Evolutionary conservation across 768 basidiomycete genomes (phyloP).

Genomic region (Kwoniella shandongensis): DNA sequence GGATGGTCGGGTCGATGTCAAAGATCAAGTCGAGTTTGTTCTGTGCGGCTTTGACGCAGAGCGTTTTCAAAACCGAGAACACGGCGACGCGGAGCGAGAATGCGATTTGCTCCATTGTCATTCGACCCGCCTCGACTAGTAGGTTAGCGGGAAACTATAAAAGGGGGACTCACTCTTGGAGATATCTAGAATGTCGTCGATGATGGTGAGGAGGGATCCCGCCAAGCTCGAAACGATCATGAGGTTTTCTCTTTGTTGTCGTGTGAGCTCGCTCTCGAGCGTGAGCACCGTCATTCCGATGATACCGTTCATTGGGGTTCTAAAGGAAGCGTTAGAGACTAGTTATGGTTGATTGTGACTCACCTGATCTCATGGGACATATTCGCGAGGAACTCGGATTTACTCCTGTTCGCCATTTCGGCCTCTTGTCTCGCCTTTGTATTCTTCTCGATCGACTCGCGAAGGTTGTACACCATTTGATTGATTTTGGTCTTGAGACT

Average conservation of each 20-base stretch:
- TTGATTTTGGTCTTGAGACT: constrained; percentile 87
- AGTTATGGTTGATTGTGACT: constrained; percentile 46
- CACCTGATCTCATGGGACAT: constrained; percentile 97
- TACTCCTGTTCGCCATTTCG: constrained; percentile 93
- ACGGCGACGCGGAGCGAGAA: constrained; percentile 96
- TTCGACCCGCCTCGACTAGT: constrained; percentile 93
- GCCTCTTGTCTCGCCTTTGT: constrained; percentile 95
- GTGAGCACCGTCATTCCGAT: constrained; percentile 99
- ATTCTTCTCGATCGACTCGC: constrained; percentile 97
- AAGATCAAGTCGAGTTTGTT: constrained; percentile 95
- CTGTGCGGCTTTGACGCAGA: constrained; percentile 95
- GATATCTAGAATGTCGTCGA: constrained; percentile 98
- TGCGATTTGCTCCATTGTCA: constrained; percentile 99
- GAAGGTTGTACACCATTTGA: constrained; percentile 94
- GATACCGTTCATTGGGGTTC: constrained; percentile 99
- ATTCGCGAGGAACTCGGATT: constrained; percentile 97
- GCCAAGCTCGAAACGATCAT: constrained; percentile 93
- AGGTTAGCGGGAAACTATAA: constrained; percentile 30
- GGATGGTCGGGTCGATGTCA: constrained; percentile 91
- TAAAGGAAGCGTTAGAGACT: constrained; percentile 43
- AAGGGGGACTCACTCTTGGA: constrained; percentile 95
- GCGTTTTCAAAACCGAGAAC: constrained; percentile 94
- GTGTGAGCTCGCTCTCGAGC: constrained; percentile 89
- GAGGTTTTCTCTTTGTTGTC: constrained; percentile 92
- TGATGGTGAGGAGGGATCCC: constrained; percentile 87